phyloP scores from a whole-genome alignment of 2,329 filamentous ascomycete species.

The Lachnellula occidentalis region DNA sequence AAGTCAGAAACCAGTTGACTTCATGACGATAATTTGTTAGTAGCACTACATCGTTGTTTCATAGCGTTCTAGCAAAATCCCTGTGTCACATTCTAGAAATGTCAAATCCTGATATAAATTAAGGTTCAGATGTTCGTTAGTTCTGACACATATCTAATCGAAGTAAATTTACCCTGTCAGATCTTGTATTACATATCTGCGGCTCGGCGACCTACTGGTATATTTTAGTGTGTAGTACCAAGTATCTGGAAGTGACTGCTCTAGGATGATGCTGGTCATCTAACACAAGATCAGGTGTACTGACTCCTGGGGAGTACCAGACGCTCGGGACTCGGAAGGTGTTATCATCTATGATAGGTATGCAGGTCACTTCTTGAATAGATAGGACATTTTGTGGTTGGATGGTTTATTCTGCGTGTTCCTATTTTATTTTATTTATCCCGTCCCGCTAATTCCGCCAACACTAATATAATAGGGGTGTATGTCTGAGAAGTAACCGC shows the following conservation, averaged over 20 bases:
- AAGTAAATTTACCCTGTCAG: not conserved
- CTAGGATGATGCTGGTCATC: conserved; percentile 8
- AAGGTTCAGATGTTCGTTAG: not conserved
- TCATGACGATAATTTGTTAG: not conserved
- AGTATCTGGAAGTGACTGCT: not conserved
- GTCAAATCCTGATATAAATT: not conserved
- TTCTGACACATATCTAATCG: not conserved
- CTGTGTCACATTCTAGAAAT: not conserved
- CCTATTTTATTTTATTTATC: too few relatives aligned
- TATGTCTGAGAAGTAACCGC: not conserved
- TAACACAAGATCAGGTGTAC: conserved; percentile 7
- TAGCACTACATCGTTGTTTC: not conserved
- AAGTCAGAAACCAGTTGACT: not conserved
- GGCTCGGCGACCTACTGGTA: not conserved
- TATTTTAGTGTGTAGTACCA: not conserved
- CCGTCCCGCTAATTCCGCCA: too few relatives aligned
- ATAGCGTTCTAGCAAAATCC: not conserved
- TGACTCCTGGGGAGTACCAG: conserved; percentile 1
- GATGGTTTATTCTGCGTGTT: not conserved
- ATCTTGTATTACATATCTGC: conserved; percentile 3
- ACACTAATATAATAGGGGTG: too few relatives aligned
- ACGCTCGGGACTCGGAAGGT: conserved; percentile 1
- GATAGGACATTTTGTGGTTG: not conserved
- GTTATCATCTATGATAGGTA: not conserved
- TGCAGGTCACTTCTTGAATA: not conserved